These are phyloP conservation scores for Pestalotiopsis sp. DNA, from an alignment of 2,329 filamentous ascomycete genomes.

Conservation along the genomic window DNA sequence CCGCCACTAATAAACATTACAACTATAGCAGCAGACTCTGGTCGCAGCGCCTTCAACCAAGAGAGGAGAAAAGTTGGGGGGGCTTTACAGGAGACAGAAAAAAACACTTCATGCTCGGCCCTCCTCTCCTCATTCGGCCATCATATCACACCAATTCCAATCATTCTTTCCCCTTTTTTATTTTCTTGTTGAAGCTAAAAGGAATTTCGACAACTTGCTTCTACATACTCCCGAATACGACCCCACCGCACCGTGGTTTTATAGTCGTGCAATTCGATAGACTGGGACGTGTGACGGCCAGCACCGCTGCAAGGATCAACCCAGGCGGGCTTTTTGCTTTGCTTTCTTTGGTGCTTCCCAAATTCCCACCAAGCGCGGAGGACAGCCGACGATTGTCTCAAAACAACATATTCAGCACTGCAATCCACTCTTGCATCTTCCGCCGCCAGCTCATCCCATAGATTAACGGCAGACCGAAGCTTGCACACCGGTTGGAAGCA, in stretches of 20 bases:
- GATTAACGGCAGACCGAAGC: background rate
- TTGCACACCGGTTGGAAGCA: background rate
- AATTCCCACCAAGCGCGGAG: constrained; percentile 8
- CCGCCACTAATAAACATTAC: background rate
- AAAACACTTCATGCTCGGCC: background rate
- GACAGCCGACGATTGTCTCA: background rate
- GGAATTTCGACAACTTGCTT: background rate
- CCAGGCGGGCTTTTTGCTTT: background rate
- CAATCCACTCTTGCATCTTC: background rate
- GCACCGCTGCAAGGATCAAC: background rate
- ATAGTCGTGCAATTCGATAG: constrained; percentile 6
- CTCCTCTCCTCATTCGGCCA: background rate
- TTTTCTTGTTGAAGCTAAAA: background rate
- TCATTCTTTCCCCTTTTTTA: background rate
- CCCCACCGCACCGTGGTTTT: constrained; percentile 1
- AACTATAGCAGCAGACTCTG: background rate
- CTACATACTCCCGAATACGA: background rate
- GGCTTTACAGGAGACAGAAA: background rate
- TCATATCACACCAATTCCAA: background rate
- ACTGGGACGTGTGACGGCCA: background rate
- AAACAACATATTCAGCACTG: background rate
- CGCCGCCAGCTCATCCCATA: background rate
- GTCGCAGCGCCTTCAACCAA: background rate
- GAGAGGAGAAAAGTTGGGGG: background rate
- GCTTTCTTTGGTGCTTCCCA: background rate